Evolutionary conservation across 2,329 filamentous ascomycete species (phyloP), one percentile per base, ranked within the genome.

Genomic region (Monilinia aucupariae): DNA sequence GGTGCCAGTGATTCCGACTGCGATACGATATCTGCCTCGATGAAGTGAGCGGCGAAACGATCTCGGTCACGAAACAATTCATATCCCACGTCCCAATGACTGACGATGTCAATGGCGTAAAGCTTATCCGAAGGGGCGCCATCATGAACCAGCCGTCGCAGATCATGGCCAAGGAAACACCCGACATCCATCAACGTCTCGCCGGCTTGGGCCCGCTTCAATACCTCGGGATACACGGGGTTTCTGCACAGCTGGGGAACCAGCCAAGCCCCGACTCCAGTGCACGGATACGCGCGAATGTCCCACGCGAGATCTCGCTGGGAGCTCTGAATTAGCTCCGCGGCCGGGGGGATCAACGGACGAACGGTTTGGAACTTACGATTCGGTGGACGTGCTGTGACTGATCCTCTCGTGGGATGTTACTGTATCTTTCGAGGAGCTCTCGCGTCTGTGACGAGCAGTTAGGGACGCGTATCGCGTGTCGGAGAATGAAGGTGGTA

Each of bases 101-200:
- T 25, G 72, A 68, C 53, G 3, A 68, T 34, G 32, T 77, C 75
- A 4, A 68, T 62, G 22, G 72, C 75, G 41, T 71, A 74, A 32
- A 73, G 65, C 3, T 72, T n/a, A 61, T 64, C 17, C 65, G 70
- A 64, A 4, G 74, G 73, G 0, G 71, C 74, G 5, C 76, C 76
- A 49, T 77, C 75, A 20, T 68, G 65, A 22, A 65, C 68, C 20
- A 78, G 67, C 22, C 73, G 71, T 25, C 76, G 74, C 10, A 78
- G 68, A 48, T 77, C 75, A 63, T 76, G 74, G 0, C 73, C 75
- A 43, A 78, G 70, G 56, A 73, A 75, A 51, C 75, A 76, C 6
- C 74, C 76, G 1, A 68, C 50, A 41, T 66, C 64, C 9, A 67
- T 54, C 15, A 68, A 68, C 6, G n/a, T 62, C 17, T 66, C 61